These are phyloP conservation scores for Rhynchosporium graminicola DNA, from an alignment of 2,329 filamentous ascomycete species.

Conservation along the genomic window DNA sequence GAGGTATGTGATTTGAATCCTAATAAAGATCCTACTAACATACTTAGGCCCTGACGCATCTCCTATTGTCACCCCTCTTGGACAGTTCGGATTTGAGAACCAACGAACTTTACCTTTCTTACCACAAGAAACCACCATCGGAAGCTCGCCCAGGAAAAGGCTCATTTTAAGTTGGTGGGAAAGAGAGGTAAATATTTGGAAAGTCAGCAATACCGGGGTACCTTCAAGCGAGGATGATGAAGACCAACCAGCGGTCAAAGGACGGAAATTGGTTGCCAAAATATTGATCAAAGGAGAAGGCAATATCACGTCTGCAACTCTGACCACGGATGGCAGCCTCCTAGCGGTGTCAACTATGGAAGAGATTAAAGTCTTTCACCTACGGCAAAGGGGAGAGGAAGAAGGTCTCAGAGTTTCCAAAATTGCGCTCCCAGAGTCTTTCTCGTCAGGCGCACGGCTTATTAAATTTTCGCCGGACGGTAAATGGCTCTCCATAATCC, in stretches of 20 bases:
- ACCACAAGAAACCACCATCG: conserved; percentile 73
- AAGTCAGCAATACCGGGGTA: conserved; percentile 43
- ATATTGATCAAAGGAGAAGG: conserved; percentile 74
- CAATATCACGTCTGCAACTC: conserved; percentile 74
- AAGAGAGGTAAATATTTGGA: conserved; percentile 83
- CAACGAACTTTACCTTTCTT: conserved; percentile 81
- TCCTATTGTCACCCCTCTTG: conserved; percentile 79
- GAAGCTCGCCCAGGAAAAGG: conserved; percentile 71
- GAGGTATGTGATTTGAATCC: conserved; percentile 59
- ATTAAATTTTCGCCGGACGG: conserved; percentile 70
- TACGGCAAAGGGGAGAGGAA: conserved; percentile 55
- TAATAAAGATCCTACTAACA: conserved; percentile 38
- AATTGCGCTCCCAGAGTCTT: conserved; percentile 59
- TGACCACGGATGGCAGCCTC: conserved; percentile 71
- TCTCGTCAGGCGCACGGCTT: conserved; percentile 67
- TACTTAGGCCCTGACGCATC: conserved; percentile 76
- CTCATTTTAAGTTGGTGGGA: conserved; percentile 93
- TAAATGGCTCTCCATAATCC: conserved; percentile 67
- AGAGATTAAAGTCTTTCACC: conserved; percentile 75
- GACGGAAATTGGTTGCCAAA: conserved; percentile 67
- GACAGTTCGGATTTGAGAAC: conserved; percentile 74
- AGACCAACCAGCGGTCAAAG: conserved; percentile 45
- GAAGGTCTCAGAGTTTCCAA: conserved; percentile 71
- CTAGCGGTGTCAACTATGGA: conserved; percentile 75
- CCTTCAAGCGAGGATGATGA: conserved; percentile 42